Base-by-base conservation (phyloP, 106 monocot species). In the Dendrobium huoshanense region DNA sequence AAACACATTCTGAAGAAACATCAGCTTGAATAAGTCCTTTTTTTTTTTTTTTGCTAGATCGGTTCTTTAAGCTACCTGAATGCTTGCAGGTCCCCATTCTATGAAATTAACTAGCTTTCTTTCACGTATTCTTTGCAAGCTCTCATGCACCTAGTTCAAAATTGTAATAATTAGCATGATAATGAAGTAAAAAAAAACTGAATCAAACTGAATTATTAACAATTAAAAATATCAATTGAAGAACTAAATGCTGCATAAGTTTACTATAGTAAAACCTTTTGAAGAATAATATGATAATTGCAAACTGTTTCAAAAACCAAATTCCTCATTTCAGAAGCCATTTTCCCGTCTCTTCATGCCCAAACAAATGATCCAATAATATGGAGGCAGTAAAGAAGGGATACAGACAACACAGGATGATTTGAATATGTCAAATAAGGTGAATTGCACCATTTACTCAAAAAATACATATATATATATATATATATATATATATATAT, bases 71-170 rank as follows among this genome's bases (percentile, higher is more conserved):
- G 76, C 7, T 67, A 95, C 95, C 95, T 99, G 99, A 86, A 99
- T 99, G 85, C 99, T 95, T 68, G 99, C 95, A 84, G 99, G 99
- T 15, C 95, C 99, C 99, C 99, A 99, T 74, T 99, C 99, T 55
- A 99, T 99, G 77, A 99, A 99, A 86, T 99, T 99, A 59, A 99
- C 99, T 61, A 99, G 95, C 82, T 99, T 99, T 70, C 99, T 91
- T 84, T 95, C 99, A 43, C 93, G 89, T 80, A 99, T 99, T 79
- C 99, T 91, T 84, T 95, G 99, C 79, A 99, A 81, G 79, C 99
- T 99, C 80, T 99, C 99, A 83, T 99, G 92, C 6, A 99, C 99
- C 99, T 95, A 77, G 55, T 83, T 75, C 25, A 72, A 79, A 83
- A 67, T 33, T 65, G 33, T 22, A 64, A 72, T 64, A 20, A 43